Percentiles rank a stretch among this genome's conserved stretches.
phyloP scores from a whole-genome alignment of 23 red algal species.

The Gracilariopsis chorda region DNA sequence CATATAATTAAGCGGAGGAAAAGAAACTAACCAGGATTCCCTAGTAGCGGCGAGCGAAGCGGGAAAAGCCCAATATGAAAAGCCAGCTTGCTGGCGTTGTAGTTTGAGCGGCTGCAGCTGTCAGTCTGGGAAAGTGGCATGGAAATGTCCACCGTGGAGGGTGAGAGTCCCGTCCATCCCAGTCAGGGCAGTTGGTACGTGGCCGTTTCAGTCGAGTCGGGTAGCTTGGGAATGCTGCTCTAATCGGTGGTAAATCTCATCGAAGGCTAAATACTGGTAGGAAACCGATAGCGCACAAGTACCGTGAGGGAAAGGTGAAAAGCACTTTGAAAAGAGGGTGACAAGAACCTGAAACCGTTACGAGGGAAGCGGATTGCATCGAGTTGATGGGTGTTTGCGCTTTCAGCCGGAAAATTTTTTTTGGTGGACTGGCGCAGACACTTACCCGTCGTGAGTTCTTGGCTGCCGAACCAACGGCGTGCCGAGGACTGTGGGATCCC shows the following conservation, averaged over 20 bases:
- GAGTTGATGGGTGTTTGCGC: constrained; percentile 29
- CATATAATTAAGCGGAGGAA: constrained; percentile 95
- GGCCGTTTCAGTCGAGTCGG: constrained; percentile 76
- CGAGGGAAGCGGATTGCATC: constrained; percentile 80
- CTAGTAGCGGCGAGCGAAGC: constrained; percentile 96
- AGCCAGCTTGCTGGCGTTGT: constrained; percentile 60
- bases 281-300: constrained; percentile 95
- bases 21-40: constrained; percentile 94
- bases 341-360: constrained; percentile 77
- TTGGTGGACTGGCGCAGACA: background rate
- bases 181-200: constrained; percentile 43
- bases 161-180: constrained; percentile 88
- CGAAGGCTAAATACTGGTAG: constrained; percentile 91
- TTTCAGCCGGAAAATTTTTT: constrained; percentile 34
- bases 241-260: constrained; percentile 95
- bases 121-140: constrained; percentile 46
- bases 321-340: constrained; percentile 86
- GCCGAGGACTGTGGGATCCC: constrained; percentile 26
- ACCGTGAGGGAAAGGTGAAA: constrained; percentile 93
- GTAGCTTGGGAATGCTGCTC: constrained; percentile 94
- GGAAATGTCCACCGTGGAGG: constrained; percentile 63
- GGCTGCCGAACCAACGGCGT: constrained; percentile 15
- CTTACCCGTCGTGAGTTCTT: constrained; percentile 38
- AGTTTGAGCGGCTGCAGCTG: constrained; percentile 28
- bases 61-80: constrained; percentile 86